Conservation (phyloP, 1,284 basidiomycete species). For the Ceratobasidium sp. region DNA sequence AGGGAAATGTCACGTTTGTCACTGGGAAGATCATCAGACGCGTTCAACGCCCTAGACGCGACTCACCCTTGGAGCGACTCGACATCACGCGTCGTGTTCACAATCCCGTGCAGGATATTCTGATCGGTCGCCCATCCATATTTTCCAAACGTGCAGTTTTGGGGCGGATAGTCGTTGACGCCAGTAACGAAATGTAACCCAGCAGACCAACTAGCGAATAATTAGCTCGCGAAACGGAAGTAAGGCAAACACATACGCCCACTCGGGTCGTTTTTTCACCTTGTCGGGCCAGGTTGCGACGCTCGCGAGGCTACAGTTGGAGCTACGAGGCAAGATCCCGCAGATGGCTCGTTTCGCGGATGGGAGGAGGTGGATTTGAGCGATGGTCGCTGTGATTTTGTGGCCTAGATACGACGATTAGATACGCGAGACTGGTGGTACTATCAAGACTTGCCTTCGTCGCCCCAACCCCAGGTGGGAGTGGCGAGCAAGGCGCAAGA, state of each 20-base stretch:
- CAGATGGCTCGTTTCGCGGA: conserved; percentile 77
- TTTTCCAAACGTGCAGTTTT: conserved; percentile 80
- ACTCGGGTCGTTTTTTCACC: conserved; percentile 62
- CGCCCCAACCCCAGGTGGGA: conserved; percentile 2
- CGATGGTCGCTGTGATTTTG: conserved; percentile 92
- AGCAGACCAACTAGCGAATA: conserved; percentile 8
- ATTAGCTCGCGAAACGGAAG: conserved; percentile 49
- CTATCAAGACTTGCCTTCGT: neutral
- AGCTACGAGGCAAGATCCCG: conserved; percentile 67
- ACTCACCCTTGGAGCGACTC: conserved; percentile 55
- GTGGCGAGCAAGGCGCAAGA: neutral
- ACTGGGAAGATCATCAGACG: conserved; percentile 26
- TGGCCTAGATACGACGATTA: conserved; percentile 68
- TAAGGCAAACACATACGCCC: conserved; percentile 56
- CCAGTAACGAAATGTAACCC: conserved; percentile 81
- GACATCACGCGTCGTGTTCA: conserved; percentile 76
- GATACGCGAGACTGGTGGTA: neutral
- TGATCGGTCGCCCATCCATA: conserved; percentile 76
- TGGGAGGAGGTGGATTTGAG: conserved; percentile 89
- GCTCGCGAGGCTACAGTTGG: conserved; percentile 78
- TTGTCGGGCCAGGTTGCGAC: conserved; percentile 90
- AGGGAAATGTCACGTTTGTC: conserved; percentile 68
- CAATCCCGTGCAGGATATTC: conserved; percentile 81
- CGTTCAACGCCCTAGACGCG: neutral
- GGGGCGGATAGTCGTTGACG: conserved; percentile 78